phyloP scores from a whole-genome alignment of 495 filamentous ascomycete species.

The Aspergillus ellipticus region DNA sequence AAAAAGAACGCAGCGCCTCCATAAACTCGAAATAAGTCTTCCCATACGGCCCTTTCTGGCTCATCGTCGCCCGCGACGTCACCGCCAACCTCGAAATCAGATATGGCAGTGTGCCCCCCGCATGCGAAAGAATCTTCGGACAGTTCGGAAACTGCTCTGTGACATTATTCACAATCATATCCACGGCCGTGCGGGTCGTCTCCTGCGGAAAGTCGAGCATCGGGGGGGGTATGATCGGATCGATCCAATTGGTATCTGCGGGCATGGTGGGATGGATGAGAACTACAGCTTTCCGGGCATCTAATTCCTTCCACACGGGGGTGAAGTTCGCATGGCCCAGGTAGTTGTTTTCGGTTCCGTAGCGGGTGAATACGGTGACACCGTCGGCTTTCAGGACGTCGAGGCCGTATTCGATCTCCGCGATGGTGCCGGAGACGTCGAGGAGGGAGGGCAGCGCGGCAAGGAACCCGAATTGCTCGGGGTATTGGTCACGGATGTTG shows the following conservation, averaged over 20 bases:
- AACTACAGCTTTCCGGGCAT: conserved; percentile 38
- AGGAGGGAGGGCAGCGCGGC: conserved; percentile 41
- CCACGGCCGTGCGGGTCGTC: neutral
- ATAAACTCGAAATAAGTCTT: conserved; percentile 21
- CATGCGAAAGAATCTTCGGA: conserved; percentile 50
- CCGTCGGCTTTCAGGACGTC: conserved; percentile 49
- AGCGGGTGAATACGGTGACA: conserved; percentile 47
- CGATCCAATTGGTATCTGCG: conserved; percentile 23
- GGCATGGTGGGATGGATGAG: conserved; percentile 49
- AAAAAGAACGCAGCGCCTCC: conserved; percentile 35
- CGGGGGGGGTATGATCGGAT: neutral
- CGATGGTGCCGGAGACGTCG: conserved; percentile 28
- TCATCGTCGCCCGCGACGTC: conserved; percentile 17
- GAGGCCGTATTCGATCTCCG: conserved; percentile 44
- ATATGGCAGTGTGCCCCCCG: conserved; percentile 47
- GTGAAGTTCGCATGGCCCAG: conserved; percentile 42
- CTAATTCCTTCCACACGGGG: conserved; percentile 43
- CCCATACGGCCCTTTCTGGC: conserved; percentile 23
- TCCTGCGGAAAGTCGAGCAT: neutral
- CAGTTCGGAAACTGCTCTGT: conserved; percentile 20
- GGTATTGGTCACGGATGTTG: conserved; percentile 33
- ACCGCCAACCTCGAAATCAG: conserved; percentile 23
- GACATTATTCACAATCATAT: conserved; percentile 5
- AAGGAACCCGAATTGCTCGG: conserved; percentile 45
- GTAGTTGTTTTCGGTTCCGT: conserved; percentile 40